Evolutionary conservation across 192 early-diverging fungal species (phyloP).

Genomic region (Umbelopsis ramanniana): DNA sequence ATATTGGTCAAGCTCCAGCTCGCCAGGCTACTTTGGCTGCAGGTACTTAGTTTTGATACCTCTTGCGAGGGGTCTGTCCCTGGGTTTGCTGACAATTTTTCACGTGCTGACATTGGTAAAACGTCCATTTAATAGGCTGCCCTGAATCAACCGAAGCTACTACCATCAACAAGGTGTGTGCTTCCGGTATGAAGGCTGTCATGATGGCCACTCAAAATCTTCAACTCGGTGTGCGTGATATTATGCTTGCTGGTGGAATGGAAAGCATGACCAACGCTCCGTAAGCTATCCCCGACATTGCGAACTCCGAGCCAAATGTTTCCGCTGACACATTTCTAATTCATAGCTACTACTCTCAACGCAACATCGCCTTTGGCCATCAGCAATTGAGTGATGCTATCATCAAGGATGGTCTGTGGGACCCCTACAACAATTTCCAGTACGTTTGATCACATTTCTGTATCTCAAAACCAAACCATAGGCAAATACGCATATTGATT

Average conservation of each 20-base stretch:
- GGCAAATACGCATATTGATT: not conserved
- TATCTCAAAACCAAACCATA: too few relatives aligned
- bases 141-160: slow-evolving; percentile 87
- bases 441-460: slow-evolving; percentile 33
- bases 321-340: slow-evolving; percentile 3
- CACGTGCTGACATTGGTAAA: not conserved
- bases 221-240: slow-evolving; percentile 72
- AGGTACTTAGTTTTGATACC: slow-evolving; percentile 32
- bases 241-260: slow-evolving; percentile 95
- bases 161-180: slow-evolving; percentile 99
- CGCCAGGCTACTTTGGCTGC: slow-evolving; percentile 90
- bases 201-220: slow-evolving; percentile 90
- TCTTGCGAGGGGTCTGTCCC: not conserved
- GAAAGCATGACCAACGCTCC: slow-evolving; percentile 97
- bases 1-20: slow-evolving; percentile 89
- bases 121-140: slow-evolving; percentile 42
- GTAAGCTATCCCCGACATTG: slow-evolving; percentile 44
- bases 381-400: slow-evolving; percentile 82
- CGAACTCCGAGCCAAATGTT: not conserved
- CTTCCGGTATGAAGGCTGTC: slow-evolving; percentile 97
- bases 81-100: not conserved
- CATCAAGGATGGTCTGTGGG: slow-evolving; percentile 95
- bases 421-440: slow-evolving; percentile 93
- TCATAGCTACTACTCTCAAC: slow-evolving; percentile 60
- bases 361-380: slow-evolving; percentile 79